Conservation (phyloP, 352 stramenopile genomes). For the Ochromonadaceae sp. region DNA sequence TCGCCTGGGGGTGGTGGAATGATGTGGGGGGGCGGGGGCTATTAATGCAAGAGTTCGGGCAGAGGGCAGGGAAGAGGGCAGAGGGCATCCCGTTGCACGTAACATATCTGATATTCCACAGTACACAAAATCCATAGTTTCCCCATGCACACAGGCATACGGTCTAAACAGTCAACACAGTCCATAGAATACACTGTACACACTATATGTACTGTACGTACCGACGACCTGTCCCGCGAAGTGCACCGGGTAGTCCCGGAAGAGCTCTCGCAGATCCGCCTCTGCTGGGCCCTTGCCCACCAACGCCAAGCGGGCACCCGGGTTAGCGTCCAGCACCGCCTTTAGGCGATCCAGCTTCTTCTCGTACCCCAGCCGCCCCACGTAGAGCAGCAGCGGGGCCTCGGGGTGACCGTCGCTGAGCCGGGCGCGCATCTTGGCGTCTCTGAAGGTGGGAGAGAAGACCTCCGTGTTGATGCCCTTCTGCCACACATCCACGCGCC, state of each 20-base stretch:
- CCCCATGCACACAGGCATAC: no score
- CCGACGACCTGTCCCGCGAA: constrained; percentile 40
- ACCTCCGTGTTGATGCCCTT: constrained; percentile 40
- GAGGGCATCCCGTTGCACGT: no score
- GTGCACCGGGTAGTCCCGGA: constrained; percentile 41
- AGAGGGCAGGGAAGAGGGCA: no score
- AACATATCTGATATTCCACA: not conserved
- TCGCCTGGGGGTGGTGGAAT: constrained; percentile 15
- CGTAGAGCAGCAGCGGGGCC: constrained; percentile 48
- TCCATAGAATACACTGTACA: not conserved
- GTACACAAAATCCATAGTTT: constrained; percentile 21
- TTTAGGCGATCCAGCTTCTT: constrained; percentile 49
- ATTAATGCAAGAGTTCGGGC: no score
- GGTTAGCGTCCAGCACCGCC: constrained; percentile 39
- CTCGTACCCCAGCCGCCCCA: constrained; percentile 49
- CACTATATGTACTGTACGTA: constrained; percentile 2
- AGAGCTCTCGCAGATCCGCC: constrained; percentile 42
- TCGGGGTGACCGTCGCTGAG: constrained; percentile 42
- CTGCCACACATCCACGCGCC: constrained; percentile 35
- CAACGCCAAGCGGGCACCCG: constrained; percentile 43
- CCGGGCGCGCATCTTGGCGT: constrained; percentile 33
- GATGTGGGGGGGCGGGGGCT: no score
- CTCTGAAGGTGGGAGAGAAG: constrained; percentile 50
- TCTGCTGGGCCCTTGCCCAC: constrained; percentile 49
- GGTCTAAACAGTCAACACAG: no score